Evolutionary conservation across 2,329 filamentous ascomycete genomes (phyloP), one percentile per base, ranked within the genome.

Genomic region (Ascochyta lentis): DNA sequence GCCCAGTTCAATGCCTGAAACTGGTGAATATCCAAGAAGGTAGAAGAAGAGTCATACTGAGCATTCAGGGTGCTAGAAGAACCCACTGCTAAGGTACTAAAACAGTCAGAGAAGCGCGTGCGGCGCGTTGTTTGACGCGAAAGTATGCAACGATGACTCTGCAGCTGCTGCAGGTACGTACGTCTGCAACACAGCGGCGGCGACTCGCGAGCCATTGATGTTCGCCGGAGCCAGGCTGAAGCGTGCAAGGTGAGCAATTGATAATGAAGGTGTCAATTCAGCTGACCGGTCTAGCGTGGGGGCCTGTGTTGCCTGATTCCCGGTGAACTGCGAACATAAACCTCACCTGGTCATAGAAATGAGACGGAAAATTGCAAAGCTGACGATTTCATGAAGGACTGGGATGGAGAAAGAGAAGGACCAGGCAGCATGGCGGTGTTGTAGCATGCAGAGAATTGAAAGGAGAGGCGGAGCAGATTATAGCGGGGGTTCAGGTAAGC

Each of bases 221-320:
- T 16, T 15, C 37, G 26, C 42, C 42, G 45, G 34, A 34, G n/a
- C 24, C 47, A 56, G 47, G 47, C 48, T 50, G 42, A 43, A 56
- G 23, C 38, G 43, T 22, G 37, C 42, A 15, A 39, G 22, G 9
- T 29, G 41, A 38, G 8, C 24, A 52, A 24, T 44, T 51, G 53
- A 56, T 15, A 35, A 47, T 44, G 47, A 56, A 51, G 53, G 53
- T 48, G 53, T 47, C 47, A 19, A 38, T 6, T 29, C 27, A 33
- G 33, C 39, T 44, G 37, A 48, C 53, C 38, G 53, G 38, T 9
- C 43, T 51, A 47, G 53, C 43, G 53, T 51, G 53, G 53, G 49
- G 53, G 35, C 42, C 29, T 35, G 37, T 26, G 53, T 31, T 56
- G 53, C 53, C 53, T 56, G 47, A 38, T 34, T 31, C 15, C 47